Conservation (phyloP, 106 monocot species). For the Apostasia ramifera region DNA sequence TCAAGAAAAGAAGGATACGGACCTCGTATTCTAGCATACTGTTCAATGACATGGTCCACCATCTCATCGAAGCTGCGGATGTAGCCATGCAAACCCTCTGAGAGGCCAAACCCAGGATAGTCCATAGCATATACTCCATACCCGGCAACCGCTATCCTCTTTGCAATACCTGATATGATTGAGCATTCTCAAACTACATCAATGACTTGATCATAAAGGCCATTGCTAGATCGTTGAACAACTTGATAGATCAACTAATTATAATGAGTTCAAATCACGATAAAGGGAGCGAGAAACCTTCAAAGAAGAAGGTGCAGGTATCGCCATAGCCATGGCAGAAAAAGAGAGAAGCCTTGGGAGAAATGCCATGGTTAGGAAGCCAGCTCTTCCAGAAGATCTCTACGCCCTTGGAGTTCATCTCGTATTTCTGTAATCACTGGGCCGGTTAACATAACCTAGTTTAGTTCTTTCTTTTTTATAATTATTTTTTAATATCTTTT, state of each 20-base stretch:
- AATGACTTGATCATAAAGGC: not conserved
- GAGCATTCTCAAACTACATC: not conserved
- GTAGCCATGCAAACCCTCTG: constrained; percentile 86
- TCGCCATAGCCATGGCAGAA: constrained; percentile 99
- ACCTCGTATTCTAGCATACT: constrained; percentile 70
- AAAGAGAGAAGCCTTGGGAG: constrained; percentile 69
- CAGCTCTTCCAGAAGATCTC: constrained; percentile 98
- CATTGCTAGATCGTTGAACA: not conserved
- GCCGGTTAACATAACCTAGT: not conserved
- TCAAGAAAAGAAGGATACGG: not conserved
- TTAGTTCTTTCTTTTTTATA: not conserved
- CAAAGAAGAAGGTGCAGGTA: constrained; percentile 99
- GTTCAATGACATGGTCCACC: constrained; percentile 89
- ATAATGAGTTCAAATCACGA: not conserved
- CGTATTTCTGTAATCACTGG: constrained; percentile 36
- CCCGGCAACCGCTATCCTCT: constrained; percentile 75
- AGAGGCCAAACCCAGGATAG: constrained; percentile 87
- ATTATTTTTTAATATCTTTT: not conserved
- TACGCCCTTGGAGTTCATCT: constrained; percentile 60
- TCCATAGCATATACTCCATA: constrained; percentile 94
- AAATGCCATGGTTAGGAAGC: constrained; percentile 40
- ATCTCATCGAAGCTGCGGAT: constrained; percentile 85
- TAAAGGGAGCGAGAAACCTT: constrained; percentile 33
- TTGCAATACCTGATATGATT: constrained; percentile 65
- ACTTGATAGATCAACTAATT: not conserved